These are phyloP conservation scores for Ophiocordyceps polyrhachis-furcata DNA, from an alignment of 2,329 filamentous ascomycete species.

Conservation along the genomic window DNA sequence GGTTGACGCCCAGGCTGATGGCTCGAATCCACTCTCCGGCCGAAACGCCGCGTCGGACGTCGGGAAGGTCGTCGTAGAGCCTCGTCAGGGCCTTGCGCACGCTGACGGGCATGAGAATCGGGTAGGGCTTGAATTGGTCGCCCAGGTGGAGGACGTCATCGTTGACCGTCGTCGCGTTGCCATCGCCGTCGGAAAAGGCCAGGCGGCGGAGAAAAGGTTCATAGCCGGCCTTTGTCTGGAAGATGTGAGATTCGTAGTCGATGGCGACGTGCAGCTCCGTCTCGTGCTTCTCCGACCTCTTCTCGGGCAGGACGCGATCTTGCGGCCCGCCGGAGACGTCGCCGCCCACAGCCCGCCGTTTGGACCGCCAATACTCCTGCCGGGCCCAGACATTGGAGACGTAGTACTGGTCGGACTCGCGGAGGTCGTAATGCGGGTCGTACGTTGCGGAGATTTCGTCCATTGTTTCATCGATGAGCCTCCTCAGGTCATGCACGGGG, in stretches of 20 bases:
- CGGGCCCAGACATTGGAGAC: constrained; percentile 22
- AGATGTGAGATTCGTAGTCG: constrained; percentile 21
- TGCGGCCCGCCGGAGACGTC: constrained; percentile 4
- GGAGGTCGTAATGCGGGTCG: constrained; percentile 12
- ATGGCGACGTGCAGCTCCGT: constrained; percentile 18
- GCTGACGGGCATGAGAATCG: constrained; percentile 14
- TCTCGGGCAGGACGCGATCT: constrained; percentile 7
- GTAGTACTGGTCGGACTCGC: constrained; percentile 24
- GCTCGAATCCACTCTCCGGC: constrained; percentile 13
- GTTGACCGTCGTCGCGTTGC: constrained; percentile 7
- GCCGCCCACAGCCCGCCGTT: constrained; percentile 6
- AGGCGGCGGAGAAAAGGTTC: constrained; percentile 15
- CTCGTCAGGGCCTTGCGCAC: constrained; percentile 11
- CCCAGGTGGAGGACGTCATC: constrained; percentile 9
- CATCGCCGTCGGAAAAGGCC: constrained; percentile 11
- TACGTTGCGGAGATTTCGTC: constrained; percentile 15
- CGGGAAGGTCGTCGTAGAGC: constrained; percentile 13
- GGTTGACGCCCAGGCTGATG: constrained; percentile 18
- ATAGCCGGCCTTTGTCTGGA: constrained; percentile 20
- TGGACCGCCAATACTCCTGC: constrained; percentile 22
- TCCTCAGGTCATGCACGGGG: constrained; percentile 13
- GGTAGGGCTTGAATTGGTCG: constrained; percentile 11
- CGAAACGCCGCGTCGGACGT: constrained; percentile 9
- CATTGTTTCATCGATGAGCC: constrained; percentile 10
- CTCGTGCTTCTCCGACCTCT: constrained; percentile 5